These are phyloP conservation scores for Coemansia sp. DNA, from an alignment of 192 early-diverging fungal genomes.

Conservation along the genomic window DNA sequence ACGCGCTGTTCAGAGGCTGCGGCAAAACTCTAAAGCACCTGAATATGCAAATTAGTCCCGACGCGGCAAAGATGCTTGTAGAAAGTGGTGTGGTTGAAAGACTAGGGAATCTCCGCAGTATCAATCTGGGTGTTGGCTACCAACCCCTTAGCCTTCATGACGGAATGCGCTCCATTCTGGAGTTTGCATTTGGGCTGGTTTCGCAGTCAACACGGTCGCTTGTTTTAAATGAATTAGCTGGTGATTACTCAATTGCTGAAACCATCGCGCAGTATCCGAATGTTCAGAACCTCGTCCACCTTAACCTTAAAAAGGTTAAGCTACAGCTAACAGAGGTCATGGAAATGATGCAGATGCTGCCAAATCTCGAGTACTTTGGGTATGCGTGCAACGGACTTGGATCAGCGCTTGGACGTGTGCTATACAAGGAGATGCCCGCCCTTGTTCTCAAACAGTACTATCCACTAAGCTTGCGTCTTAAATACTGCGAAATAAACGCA, in stretches of 20 bases:
- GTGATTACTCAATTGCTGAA: not conserved
- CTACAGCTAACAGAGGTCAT: not conserved
- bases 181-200: not conserved
- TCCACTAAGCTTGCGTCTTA: not conserved
- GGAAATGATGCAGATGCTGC: not conserved
- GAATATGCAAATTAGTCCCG: not conserved
- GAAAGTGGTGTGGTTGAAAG: not conserved
- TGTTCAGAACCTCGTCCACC: not conserved
- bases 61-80: not conserved
- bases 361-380: not conserved
- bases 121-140: not conserved
- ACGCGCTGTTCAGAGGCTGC: not conserved
- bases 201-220: not conserved
- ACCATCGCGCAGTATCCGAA: not conserved
- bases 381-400: not conserved
- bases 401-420: not conserved
- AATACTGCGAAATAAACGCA: not conserved
- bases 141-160: not conserved
- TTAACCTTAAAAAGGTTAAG: not conserved
- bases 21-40: not conserved
- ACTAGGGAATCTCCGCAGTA: not conserved
- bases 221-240: not conserved
- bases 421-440: not conserved
- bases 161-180: not conserved
- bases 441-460: not conserved